phyloP scores from a whole-genome alignment of 306 rosid species.

The Sophora flavescens region DNA sequence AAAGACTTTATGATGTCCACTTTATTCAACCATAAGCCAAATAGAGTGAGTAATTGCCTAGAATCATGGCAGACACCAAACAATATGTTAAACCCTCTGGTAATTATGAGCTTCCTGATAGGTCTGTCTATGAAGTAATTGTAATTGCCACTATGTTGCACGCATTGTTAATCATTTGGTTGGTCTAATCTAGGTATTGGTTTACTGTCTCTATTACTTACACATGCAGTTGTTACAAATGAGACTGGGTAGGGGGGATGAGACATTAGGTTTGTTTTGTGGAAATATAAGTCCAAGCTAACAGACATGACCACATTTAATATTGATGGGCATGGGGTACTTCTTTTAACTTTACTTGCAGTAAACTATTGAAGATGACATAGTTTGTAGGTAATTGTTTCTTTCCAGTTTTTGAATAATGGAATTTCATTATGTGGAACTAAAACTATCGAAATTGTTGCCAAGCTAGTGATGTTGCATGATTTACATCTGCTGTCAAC shows the following conservation, averaged over 20 bases:
- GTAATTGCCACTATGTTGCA: slow-evolving; percentile 23
- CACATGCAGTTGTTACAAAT: slow-evolving; percentile 15
- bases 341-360: slow-evolving; percentile 7
- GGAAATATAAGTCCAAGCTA: slow-evolving; percentile 12
- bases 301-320: slow-evolving; percentile 11
- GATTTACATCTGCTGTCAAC: slow-evolving; percentile 44
- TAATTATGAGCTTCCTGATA: slow-evolving; percentile 34
- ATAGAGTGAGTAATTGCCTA: slow-evolving; percentile 32
- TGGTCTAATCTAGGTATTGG: slow-evolving; percentile 22
- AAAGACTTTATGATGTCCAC: slow-evolving; percentile 12
- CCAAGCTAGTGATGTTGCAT: slow-evolving; percentile 37
- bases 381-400: slow-evolving; percentile 32
- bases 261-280: slow-evolving; percentile 26
- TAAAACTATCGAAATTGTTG: slow-evolving; percentile 33
- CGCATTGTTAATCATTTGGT: slow-evolving; percentile 35
- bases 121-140: slow-evolving; percentile 29
- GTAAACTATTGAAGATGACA: slow-evolving; percentile 1
- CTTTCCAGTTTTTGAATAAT: slow-evolving; percentile 36
- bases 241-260: slow-evolving; percentile 5
- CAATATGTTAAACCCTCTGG: slow-evolving; percentile 24
- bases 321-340: slow-evolving; percentile 32
- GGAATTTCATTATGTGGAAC: slow-evolving; percentile 7
- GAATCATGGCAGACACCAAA: slow-evolving; percentile 3
- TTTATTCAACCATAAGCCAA: slow-evolving; percentile 28
- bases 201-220: slow-evolving; percentile 7